A percentile compares a stretch with the other conserved stretches of the same genome.
phyloP scores from a whole-genome alignment of 2,329 filamentous ascomycete genomes.

The Ophiosphaerella herpotricha region DNA sequence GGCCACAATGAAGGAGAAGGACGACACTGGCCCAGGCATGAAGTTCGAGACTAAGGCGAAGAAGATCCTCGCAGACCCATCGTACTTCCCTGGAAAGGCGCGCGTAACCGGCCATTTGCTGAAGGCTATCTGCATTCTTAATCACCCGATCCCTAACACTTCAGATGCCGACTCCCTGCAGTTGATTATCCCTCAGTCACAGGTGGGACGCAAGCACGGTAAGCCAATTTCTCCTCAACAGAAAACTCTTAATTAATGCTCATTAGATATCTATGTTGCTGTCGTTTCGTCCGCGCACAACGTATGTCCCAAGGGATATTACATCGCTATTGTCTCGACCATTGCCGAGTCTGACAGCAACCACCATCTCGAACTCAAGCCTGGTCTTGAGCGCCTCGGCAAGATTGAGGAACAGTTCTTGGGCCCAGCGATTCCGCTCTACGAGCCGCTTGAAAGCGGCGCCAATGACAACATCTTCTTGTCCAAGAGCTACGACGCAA shows the following conservation, averaged over 20 bases:
- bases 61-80: constrained; percentile 94
- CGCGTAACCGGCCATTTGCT: constrained; percentile 87
- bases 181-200: constrained; percentile 96
- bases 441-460: constrained; percentile 85
- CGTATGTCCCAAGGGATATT: constrained; percentile 98
- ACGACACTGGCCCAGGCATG: constrained; percentile 75
- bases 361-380: constrained; percentile 92
- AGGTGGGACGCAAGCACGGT: constrained; percentile 97
- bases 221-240: constrained; percentile 38
- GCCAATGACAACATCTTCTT: constrained; percentile 91
- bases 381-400: constrained; percentile 89
- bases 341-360: constrained; percentile 91
- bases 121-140: constrained; percentile 96
- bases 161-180: constrained; percentile 88
- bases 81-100: constrained; percentile 91
- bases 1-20: constrained; percentile 90
- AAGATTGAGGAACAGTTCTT: constrained; percentile 97
- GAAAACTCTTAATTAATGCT: constrained; percentile 7
- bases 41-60: constrained; percentile 95
- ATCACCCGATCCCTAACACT: constrained; percentile 90
- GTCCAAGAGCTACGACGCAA: constrained; percentile 98
- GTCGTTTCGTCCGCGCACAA: constrained; percentile 95
- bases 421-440: constrained; percentile 88
- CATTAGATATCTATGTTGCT: constrained; percentile 89
- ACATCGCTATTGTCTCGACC: constrained; percentile 96